Evolutionary conservation across 805 yeast species (phyloP), one percentile per base, ranked within the genome.

Genomic region (Saccharomyces paradoxus): DNA sequence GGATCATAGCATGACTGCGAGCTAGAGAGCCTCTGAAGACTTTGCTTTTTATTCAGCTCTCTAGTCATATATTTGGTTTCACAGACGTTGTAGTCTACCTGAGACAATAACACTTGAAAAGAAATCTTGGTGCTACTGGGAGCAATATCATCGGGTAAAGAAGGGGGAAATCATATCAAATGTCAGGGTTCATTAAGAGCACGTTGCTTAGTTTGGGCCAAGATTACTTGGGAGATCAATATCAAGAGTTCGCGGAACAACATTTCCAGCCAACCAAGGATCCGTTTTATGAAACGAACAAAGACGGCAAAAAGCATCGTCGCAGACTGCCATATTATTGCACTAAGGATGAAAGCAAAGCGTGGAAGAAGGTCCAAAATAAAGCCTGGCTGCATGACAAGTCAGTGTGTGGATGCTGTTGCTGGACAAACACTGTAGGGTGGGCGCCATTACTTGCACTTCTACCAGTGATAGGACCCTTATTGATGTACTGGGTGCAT

Each of bases 361-460:
- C 77, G 7, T 92, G 94, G 95, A 86, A 84, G 65, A 71, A 68
- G 27, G 73, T 90, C n/a, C 91, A 85, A 64, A 76, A 73, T 51
- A 78, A 81, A 56, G 97, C 97, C 0, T 91, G 97, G 97, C 64
- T 78, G 14, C 90, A 92, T 65, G 98, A 92, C 67, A 79, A 80
- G 60, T 88, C 95, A 66, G 80, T 89, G 63, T 75, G 87, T 67
- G 96, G 96, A 0, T 84, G 91, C 58, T 12, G 76, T 80, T 59
- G 90, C 83, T 70, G 71, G 67, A 57, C 66, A 10, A 78, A 89
- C 59, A 92, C 94, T 1, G 61, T 87, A 21, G 97, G 97, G 0
- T 69, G 85, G 63, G 92, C 86, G 1, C 94, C 96, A 1, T 51
- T 90, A 13, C 77, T 84, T 44, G 78, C 85, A 1, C 71, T 89